Percentiles rank a stretch among this genome's conserved stretches.
These are phyloP conservation scores for Euptelea pleiosperma DNA, from an alignment of 164 flowering plant species.

Conservation along the genomic window DNA sequence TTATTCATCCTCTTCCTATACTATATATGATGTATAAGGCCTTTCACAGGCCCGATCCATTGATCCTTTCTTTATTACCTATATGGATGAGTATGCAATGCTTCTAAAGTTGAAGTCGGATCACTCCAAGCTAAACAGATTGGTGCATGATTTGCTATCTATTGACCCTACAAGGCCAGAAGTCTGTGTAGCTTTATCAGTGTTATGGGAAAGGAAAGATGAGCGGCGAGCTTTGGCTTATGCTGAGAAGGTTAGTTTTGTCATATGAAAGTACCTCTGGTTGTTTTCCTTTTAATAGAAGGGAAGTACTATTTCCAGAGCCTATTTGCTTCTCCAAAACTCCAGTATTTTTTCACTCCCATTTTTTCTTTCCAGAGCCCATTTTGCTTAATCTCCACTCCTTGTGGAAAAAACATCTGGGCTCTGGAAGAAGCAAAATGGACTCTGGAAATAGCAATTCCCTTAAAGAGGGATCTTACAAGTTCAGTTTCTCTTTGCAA, in stretches of 20 bases:
- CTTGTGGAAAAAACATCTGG: too few relatives aligned
- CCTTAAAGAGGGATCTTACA: constrained; percentile 2
- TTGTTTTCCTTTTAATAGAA: constrained; percentile 4
- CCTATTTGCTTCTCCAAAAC: too few relatives aligned
- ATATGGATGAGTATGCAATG: constrained; percentile 99
- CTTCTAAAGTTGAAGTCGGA: constrained; percentile 84
- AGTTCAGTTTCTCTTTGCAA: constrained; percentile 18
- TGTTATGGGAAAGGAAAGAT: constrained; percentile 91
- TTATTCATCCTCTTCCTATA: not conserved
- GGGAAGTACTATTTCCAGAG: too few relatives aligned
- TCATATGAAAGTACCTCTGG: not conserved
- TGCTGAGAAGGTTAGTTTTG: constrained; percentile 75
- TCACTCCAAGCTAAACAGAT: constrained; percentile 65
- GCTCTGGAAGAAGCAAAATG: too few relatives aligned
- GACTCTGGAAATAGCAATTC: too few relatives aligned
- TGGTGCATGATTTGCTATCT: constrained; percentile 79
- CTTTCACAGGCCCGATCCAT: constrained; percentile 70
- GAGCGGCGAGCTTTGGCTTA: constrained; percentile 71
- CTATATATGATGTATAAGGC: constrained; percentile 12
- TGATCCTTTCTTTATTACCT: constrained; percentile 79
- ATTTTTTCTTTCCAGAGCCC: too few relatives aligned
- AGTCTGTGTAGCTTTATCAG: constrained; percentile 85
- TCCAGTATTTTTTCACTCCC: too few relatives aligned
- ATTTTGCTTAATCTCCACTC: too few relatives aligned
- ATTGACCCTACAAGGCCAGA: constrained; percentile 85